Conservation (phyloP, 805 yeast genomes). For the Saturnispora sekii region DNA sequence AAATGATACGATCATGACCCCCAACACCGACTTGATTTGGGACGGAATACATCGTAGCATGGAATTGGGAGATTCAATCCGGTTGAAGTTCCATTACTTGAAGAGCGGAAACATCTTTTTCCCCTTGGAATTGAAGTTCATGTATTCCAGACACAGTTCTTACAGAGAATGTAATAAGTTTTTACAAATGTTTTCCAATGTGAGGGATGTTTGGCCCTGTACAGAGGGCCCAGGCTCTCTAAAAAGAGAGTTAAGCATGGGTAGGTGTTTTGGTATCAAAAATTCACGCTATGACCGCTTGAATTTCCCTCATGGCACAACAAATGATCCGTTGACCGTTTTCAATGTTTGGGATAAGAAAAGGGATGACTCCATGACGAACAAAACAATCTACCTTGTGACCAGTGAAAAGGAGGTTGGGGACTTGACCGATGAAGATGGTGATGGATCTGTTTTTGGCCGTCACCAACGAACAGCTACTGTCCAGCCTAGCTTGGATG, state of each 20-base stretch:
- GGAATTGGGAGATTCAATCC: not conserved
- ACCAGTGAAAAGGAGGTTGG: not conserved
- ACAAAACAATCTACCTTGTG: not conserved
- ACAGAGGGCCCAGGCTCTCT: conserved; percentile 12
- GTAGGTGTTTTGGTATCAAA: conserved; percentile 7
- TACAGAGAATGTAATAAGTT: conserved; percentile 12
- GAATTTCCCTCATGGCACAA: not conserved
- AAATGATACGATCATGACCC: not conserved
- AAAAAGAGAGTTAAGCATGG: conserved; percentile 12
- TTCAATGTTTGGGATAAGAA: conserved; percentile 4
- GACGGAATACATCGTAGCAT: not conserved
- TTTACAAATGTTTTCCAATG: conserved; percentile 9
- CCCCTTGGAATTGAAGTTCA: conserved; percentile 9
- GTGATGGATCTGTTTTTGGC: not conserved
- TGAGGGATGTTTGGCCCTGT: conserved; percentile 13
- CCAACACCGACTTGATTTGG: not conserved
- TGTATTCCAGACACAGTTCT: conserved; percentile 17
- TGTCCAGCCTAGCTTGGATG: not conserved
- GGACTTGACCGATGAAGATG: not conserved
- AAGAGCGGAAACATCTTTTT: not conserved
- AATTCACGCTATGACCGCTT: conserved; percentile 7
- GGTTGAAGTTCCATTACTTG: not conserved
- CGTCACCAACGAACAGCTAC: not conserved
- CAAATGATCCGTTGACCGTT: not conserved
- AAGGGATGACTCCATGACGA: not conserved